phyloP scores from a whole-genome alignment of 2,329 filamentous ascomycete species.

The Diaporthe sp. region DNA sequence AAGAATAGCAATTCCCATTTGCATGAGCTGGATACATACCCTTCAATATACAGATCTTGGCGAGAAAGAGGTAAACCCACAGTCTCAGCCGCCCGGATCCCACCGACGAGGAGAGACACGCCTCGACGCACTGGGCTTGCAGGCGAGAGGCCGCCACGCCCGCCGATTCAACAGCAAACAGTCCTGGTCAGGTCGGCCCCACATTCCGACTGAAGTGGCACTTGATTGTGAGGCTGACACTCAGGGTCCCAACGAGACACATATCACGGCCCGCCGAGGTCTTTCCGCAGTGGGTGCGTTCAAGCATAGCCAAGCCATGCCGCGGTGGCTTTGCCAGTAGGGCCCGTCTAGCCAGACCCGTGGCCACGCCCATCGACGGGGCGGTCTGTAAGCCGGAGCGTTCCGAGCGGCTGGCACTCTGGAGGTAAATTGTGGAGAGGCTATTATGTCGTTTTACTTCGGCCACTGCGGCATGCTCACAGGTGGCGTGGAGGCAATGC shows the following conservation, averaged over 20 bases:
- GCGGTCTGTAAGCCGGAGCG: constrained; percentile 14
- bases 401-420: not conserved
- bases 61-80: not conserved
- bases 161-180: not conserved
- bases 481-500: not conserved
- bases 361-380: constrained; percentile 1
- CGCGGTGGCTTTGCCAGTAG: constrained; percentile 15
- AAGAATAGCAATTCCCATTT: constrained; percentile 3
- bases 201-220: constrained; percentile 11
- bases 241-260: not conserved
- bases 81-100: constrained; percentile 10
- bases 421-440: not conserved
- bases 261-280: not conserved
- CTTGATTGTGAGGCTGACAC: constrained; percentile 1
- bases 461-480: not conserved
- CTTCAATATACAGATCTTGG: constrained; percentile 2
- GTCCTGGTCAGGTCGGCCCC: not conserved
- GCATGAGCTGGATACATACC: not conserved
- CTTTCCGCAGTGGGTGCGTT: not conserved
- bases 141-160: constrained; percentile 4
- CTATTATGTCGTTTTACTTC: not conserved
- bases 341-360: not conserved
- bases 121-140: not conserved
- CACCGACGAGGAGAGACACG: constrained; percentile 1
- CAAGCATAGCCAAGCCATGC: constrained; percentile 1